Percentiles rank a stretch among this genome's conserved stretches.
Evolutionary conservation across 148 eudicot genomes (phyloP).

Genomic region (Chenopodium suecicum): DNA sequence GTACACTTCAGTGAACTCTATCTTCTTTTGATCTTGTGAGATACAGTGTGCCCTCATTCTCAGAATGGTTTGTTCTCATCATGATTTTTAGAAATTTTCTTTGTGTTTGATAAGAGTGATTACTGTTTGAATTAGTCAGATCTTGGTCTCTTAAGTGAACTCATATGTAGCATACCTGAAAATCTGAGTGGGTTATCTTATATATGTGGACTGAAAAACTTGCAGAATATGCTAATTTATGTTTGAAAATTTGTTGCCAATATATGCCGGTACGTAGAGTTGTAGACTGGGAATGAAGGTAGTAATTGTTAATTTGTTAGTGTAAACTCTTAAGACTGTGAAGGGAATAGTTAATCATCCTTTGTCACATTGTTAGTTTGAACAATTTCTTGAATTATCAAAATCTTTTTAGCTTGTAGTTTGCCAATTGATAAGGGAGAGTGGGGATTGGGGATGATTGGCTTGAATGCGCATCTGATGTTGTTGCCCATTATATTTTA

Average conservation of each 20-base stretch:
- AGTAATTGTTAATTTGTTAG: neutral
- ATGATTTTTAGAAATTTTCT: neutral
- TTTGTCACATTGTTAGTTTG: neutral
- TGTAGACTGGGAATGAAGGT: neutral
- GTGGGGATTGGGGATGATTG: neutral
- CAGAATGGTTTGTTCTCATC: slow-evolving; percentile 7
- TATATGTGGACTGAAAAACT: neutral
- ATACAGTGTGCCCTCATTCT: neutral
- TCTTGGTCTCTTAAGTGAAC: neutral
- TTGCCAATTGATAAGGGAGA: neutral
- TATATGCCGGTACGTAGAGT: too few species aligned
- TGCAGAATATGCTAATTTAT: neutral
- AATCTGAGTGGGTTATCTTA: neutral
- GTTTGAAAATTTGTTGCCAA: neutral
- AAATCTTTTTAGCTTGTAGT: neutral
- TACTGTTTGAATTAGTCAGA: neutral
- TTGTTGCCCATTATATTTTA: neutral
- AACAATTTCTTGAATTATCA: neutral
- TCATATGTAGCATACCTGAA: neutral
- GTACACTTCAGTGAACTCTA: neutral
- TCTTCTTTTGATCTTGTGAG: neutral
- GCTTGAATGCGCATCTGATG: neutral
- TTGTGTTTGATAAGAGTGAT: neutral
- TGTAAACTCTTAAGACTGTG: neutral
- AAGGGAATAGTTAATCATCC: neutral